Evolutionary conservation across 1,284 basidiomycete genomes (phyloP).

Genomic region (Cryptococcus sp.): DNA sequence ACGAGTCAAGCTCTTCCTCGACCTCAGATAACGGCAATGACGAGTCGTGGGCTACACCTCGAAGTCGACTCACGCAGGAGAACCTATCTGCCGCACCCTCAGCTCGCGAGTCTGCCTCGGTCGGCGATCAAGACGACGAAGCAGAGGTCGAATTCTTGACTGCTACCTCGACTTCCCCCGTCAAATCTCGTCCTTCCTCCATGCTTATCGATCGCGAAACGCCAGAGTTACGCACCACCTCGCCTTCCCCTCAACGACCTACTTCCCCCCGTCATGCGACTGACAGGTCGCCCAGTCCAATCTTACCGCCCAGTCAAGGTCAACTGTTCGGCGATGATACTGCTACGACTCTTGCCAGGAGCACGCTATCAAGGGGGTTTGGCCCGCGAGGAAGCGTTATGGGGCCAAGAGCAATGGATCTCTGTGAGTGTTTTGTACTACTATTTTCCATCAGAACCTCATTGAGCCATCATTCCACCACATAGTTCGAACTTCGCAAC

Average conservation of each 20-base stretch:
- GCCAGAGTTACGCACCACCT: constrained; percentile 40
- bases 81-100: not conserved
- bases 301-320: constrained; percentile 17
- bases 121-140: constrained; percentile 17
- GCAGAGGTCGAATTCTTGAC: constrained; percentile 22
- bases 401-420: not conserved
- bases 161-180: constrained; percentile 15
- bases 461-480: not conserved
- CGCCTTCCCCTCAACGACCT: constrained; percentile 39
- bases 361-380: not conserved
- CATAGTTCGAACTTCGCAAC: constrained; percentile 1
- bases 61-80: not conserved
- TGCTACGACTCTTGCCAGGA: not conserved
- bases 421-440: not conserved
- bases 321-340: constrained; percentile 15
- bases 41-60: constrained; percentile 11
- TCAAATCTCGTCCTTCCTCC: not conserved
- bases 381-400: not conserved
- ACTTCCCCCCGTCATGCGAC: not conserved
- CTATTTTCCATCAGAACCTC: no score
- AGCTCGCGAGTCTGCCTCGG: no score
- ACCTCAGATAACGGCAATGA: not conserved
- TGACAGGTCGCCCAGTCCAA: constrained; percentile 18
- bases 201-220: not conserved
- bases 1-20: constrained; percentile 6